Percentiles rank a stretch among this genome's conserved stretches.
Conservation (phyloP, 306 rosid species). For the Cicer cuneatum region DNA sequence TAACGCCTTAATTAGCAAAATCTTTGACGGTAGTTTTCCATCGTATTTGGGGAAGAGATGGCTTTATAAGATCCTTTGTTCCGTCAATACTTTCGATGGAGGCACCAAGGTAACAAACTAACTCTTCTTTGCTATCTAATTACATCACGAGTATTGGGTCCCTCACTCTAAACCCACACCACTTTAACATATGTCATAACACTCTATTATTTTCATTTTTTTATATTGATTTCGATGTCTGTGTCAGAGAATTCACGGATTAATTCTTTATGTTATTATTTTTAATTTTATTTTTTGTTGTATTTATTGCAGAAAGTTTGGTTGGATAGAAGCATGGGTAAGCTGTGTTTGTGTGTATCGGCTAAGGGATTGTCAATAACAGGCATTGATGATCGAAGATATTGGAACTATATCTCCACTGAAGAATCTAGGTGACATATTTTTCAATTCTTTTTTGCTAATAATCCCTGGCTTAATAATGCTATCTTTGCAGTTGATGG, state of each 20-base stretch:
- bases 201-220: no score
- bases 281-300: neutral
- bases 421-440: constrained; percentile 66
- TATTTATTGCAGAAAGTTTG: constrained; percentile 70
- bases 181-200: no score
- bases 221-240: no score
- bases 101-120: constrained; percentile 66
- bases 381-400: constrained; percentile 81
- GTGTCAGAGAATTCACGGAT: no score
- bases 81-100: constrained; percentile 56
- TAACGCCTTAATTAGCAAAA: constrained; percentile 43
- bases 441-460: no score
- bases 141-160: no score
- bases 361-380: constrained; percentile 83
- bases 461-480: neutral
- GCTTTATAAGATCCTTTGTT: constrained; percentile 68
- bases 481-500: no score
- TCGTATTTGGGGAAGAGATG: constrained; percentile 64
- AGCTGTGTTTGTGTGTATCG: constrained; percentile 72
- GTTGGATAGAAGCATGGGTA: constrained; percentile 81
- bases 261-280: neutral
- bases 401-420: constrained; percentile 71
- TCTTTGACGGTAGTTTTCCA: constrained; percentile 52
- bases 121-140: no score
- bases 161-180: no score